Conservation (phyloP, 345 rosid species). For the Pugionium cornutum region DNA sequence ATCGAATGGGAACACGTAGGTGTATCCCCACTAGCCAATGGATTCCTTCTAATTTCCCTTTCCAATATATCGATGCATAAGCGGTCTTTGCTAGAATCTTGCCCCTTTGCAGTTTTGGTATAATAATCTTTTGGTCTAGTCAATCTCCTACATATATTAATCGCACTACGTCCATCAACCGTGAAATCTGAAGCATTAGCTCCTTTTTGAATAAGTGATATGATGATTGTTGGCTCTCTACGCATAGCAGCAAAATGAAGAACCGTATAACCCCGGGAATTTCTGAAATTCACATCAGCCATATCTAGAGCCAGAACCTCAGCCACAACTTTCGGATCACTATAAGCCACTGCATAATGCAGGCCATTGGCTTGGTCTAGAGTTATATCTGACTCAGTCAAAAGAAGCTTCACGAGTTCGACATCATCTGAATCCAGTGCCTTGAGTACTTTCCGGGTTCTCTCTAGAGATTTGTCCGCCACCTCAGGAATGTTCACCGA, state of each 20-base stretch:
- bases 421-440: slow-evolving; percentile 96
- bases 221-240: slow-evolving; percentile 69
- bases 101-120: slow-evolving; percentile 65
- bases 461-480: slow-evolving; percentile 57
- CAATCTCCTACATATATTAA: slow-evolving; percentile 72
- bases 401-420: slow-evolving; percentile 83
- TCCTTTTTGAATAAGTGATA: slow-evolving; percentile 69
- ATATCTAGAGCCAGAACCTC: slow-evolving; percentile 67
- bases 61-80: slow-evolving; percentile 84
- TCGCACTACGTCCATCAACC: slow-evolving; percentile 77
- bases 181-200: slow-evolving; percentile 73
- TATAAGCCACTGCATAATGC: slow-evolving; percentile 87
- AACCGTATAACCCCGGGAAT: slow-evolving; percentile 76
- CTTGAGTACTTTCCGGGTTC: slow-evolving; percentile 72
- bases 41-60: slow-evolving; percentile 79
- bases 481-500: slow-evolving; percentile 27
- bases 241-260: slow-evolving; percentile 93
- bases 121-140: slow-evolving; percentile 89
- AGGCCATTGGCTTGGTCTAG: slow-evolving; percentile 81
- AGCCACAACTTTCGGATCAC: slow-evolving; percentile 86
- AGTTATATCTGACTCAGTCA: slow-evolving; percentile 72
- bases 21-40: slow-evolving; percentile 53
- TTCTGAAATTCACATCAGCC: slow-evolving; percentile 74
- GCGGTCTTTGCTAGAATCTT: slow-evolving; percentile 75
- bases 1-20: slow-evolving; percentile 52